Base-by-base conservation (phyloP, 495 filamentous ascomycete species). In the Peziza echinospora region DNA sequence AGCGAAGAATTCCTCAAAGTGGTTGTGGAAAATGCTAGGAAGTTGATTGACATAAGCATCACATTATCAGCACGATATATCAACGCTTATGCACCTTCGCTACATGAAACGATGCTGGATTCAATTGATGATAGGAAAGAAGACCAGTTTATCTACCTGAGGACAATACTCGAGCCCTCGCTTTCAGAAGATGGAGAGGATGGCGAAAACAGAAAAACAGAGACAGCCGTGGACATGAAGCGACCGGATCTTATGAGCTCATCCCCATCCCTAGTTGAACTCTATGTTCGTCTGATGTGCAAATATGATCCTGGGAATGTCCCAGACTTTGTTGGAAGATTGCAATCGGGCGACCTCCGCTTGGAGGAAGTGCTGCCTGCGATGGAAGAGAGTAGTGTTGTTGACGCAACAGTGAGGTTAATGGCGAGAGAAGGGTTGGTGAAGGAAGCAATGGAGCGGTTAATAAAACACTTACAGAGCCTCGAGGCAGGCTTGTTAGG, bases 341-440 rank as follows among this genome's bases (percentile, higher is more conserved):
- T 94, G 10, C 78, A 81, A 46, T 77, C 82, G 5, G 77, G 78
- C 10, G 80, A 94, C 53, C 65, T 97, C 25, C 73, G 78, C 10
- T 70, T 97, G 0, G 81, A 84, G 17, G 72, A 80, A 52, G 67
- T 97, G 5, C 66, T 97, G 9, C 84, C 89, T 3, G 72, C 75
- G 1, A 82, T 97, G 67, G 89, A 97, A 59, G 72, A 76, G 44
- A 82, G 76, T 47, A 89, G 85, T 1, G 83, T 84, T 13, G 74
- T 97, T 34, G 91, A 97, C 65, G 89, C 87, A 10, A 87, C 84
- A 1, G 82, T 97, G 21, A 73, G 92, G 17, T 68, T 97, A 8
- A 80, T 96, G 67, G 82, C 86, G 41, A 71, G 83, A 51, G 89
- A 94, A 55, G 91, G 89, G 11, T 77, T 89, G 58, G 71, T 91